These are phyloP conservation scores for Termitomyces sp. DNA, from an alignment of 768 basidiomycete species.

Conservation along the genomic window DNA sequence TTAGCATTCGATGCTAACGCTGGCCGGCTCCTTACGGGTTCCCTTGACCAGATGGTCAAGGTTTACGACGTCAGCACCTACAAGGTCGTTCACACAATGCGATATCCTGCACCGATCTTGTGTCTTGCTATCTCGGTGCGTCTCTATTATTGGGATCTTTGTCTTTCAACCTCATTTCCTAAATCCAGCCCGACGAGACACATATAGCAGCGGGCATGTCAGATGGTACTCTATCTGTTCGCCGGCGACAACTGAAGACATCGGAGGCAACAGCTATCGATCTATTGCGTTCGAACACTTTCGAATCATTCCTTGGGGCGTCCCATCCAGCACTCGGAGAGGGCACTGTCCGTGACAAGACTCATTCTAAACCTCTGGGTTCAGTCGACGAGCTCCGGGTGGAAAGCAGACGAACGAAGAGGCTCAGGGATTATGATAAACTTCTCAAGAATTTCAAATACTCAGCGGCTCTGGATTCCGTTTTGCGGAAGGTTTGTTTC, in stretches of 20 bases:
- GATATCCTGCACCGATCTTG: slow-evolving; percentile 90
- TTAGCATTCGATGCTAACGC: slow-evolving; percentile 77
- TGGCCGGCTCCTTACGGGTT: slow-evolving; percentile 81
- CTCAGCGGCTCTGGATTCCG: slow-evolving; percentile 89
- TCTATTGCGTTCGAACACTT: slow-evolving; percentile 51
- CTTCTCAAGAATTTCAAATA: slow-evolving; percentile 92
- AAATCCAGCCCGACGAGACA: slow-evolving; percentile 83
- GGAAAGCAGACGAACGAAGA: slow-evolving; percentile 65
- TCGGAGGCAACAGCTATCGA: slow-evolving; percentile 44
- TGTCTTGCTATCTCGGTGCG: slow-evolving; percentile 89
- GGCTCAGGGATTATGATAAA: slow-evolving; percentile 84
- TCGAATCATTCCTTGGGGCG: slow-evolving; percentile 64
- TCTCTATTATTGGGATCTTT: slow-evolving; percentile 10
- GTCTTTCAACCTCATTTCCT: slow-evolving; percentile 10
- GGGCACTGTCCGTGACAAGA: slow-evolving; percentile 41
- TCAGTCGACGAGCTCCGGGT: slow-evolving; percentile 78
- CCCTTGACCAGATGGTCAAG: slow-evolving; percentile 97
- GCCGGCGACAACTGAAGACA: slow-evolving; percentile 77
- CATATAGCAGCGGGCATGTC: slow-evolving; percentile 98
- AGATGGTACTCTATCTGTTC: slow-evolving; percentile 96
- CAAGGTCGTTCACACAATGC: slow-evolving; percentile 97
- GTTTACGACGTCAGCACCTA: slow-evolving; percentile 94
- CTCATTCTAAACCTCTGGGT: slow-evolving; percentile 46
- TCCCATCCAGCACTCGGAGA: slow-evolving; percentile 54
- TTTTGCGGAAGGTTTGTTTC: slow-evolving; percentile 69